Conservation (phyloP, 306 rosid species). For the Lupinus albus region DNA sequence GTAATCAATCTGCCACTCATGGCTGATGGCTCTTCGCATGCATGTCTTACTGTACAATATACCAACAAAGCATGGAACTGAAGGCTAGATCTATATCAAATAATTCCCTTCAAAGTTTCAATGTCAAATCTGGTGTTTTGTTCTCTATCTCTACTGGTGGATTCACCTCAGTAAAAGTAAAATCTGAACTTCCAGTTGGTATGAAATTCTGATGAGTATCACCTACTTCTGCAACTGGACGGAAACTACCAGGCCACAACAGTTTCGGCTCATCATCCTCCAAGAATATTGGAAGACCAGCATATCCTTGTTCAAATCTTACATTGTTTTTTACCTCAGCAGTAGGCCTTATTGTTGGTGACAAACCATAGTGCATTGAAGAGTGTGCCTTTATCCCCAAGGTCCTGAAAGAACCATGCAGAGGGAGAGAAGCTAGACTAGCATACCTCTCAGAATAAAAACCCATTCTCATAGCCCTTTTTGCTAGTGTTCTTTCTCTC, state of each 20-base stretch:
- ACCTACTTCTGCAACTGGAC: constrained; percentile 50
- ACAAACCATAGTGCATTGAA: constrained; percentile 62
- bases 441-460: constrained; percentile 70
- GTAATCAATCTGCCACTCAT: constrained; percentile 44
- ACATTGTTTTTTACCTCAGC: constrained; percentile 52
- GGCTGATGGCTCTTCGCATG: constrained; percentile 45
- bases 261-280: constrained; percentile 71
- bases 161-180: constrained; percentile 58
- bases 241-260: constrained; percentile 92
- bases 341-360: constrained; percentile 58
- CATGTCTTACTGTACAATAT: constrained; percentile 61
- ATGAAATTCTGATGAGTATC: constrained; percentile 54
- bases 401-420: constrained; percentile 74
- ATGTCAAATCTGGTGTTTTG: constrained; percentile 76
- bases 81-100: constrained; percentile 32
- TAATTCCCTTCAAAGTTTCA: constrained; percentile 67
- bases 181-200: constrained; percentile 51
- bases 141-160: constrained; percentile 48
- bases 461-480: constrained; percentile 84
- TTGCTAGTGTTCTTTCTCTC: constrained; percentile 80
- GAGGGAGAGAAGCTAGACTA: constrained; percentile 72
- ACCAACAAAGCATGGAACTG: constrained; percentile 41
- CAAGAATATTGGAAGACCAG: constrained; percentile 66
- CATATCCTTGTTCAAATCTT: constrained; percentile 61
- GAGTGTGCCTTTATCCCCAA: constrained; percentile 88